Evolutionary conservation across 2,329 filamentous ascomycete genomes (phyloP), one percentile per base, ranked within the genome.

Genomic region (Neofusicoccum laricinum): DNA sequence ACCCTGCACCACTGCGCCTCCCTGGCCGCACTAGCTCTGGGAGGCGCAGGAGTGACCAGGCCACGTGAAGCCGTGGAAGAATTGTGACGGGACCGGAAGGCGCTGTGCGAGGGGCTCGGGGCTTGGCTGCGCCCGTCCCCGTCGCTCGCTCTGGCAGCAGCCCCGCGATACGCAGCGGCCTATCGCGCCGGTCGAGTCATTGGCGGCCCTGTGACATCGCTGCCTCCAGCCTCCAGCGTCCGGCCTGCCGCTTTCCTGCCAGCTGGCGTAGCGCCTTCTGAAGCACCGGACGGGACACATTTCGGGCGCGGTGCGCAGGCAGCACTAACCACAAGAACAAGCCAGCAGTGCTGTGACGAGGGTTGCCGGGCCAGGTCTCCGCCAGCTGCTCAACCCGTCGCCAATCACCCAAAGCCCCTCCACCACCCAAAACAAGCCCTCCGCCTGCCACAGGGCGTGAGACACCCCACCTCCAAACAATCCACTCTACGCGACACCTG

Each of bases 231-330:
- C 25, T 30, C 25, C 25, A 30, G 25, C 7, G 25, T 30, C 25
- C 25, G 25, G n/a, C 40, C 51, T 43, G 36, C 14, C 41, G 55
- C 55, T 34, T 17, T 25, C 30, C 32, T 36, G 55, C 55, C 55
- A 59, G 41, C 43, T 40, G 55, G 55, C 41, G 55, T 21, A 59
- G 25, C 34, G 36, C 17, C 36, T 57, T 6, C 34, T 43, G 7
- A 34, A 40, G 50, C 25, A 30, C 25, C 34, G 50, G 34, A 55
- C 50, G 17, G 30, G 40, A 59, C 40, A 59, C 55, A 10, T 32
- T 48, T 59, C 32, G 55, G 25, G 55, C 25, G 43, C 25, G 30
- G 55, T 49, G 58, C 41, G 58, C 58, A 61, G 58, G 58, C 46
- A 49, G 58, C 45, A 50, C 58, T 61, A 49, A 32, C 25, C 45